phyloP scores from a whole-genome alignment of 345 rosid genomes.

The Erodium maritimum region DNA sequence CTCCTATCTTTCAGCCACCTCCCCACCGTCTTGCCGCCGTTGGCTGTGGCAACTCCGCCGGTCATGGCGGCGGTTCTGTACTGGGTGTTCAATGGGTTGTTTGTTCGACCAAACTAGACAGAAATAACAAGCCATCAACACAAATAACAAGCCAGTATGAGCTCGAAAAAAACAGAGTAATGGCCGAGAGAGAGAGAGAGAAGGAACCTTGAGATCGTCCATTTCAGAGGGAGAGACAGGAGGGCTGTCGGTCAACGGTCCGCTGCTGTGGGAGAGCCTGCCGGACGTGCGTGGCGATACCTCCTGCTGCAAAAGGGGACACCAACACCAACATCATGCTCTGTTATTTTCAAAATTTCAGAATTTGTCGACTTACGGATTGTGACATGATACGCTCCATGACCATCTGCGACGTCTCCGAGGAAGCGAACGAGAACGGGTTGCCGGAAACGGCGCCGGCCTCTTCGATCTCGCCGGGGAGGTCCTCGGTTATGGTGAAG shows the following conservation, averaged over 20 bases:
- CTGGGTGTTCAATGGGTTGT: constrained; percentile 25
- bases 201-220: constrained; percentile 64
- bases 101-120: constrained; percentile 50
- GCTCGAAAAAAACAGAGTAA: not conserved
- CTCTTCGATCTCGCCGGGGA: constrained; percentile 52
- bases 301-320: constrained; percentile 53
- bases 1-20: constrained; percentile 73
- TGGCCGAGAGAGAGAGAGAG: constrained; percentile 1
- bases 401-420: constrained; percentile 95
- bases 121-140: not conserved
- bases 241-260: constrained; percentile 88
- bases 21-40: constrained; percentile 70
- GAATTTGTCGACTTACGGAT: constrained; percentile 53
- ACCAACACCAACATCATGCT: constrained; percentile 4
- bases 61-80: constrained; percentile 27
- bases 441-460: constrained; percentile 58
- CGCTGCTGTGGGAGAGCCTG: constrained; percentile 68
- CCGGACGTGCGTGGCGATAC: constrained; percentile 80
- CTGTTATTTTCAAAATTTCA: not conserved
- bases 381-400: constrained; percentile 97
- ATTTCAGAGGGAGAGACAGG: constrained; percentile 85
- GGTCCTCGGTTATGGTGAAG: constrained; percentile 46
- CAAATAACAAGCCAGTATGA: too few relatives aligned
- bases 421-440: constrained; percentile 86
- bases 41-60: constrained; percentile 16